Evolutionary conservation across 2,329 filamentous ascomycete genomes (phyloP).

Genomic region (Colletotrichum liriopes): DNA sequence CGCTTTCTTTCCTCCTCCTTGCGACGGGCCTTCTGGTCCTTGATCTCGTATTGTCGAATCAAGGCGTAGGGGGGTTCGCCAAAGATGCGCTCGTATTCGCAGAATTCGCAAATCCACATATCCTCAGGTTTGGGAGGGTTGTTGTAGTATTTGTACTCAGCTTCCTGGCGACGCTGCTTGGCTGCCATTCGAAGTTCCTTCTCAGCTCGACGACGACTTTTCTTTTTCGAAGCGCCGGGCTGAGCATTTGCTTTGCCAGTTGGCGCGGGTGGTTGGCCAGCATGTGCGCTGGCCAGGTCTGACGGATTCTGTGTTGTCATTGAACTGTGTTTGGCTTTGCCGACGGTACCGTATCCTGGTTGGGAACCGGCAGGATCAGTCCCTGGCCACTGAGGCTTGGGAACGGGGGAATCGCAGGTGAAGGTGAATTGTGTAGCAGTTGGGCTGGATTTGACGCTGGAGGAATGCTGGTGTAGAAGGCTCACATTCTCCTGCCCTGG

Average conservation of each 20-base stretch:
- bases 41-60: conserved; percentile 94
- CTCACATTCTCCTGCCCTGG: conserved; percentile 85
- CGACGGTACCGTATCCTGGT: conserved; percentile 51
- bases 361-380: conserved; percentile 52
- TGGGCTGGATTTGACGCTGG: conserved; percentile 72
- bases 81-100: conserved; percentile 97
- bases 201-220: conserved; percentile 76
- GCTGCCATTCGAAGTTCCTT: conserved; percentile 84
- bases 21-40: conserved; percentile 88
- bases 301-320: conserved; percentile 42
- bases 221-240: conserved; percentile 67
- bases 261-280: conserved; percentile 1
- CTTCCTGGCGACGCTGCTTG: conserved; percentile 81
- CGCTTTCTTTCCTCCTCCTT: conserved; percentile 89
- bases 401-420: conserved; percentile 91
- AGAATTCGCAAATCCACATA: conserved; percentile 97
- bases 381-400: conserved; percentile 83
- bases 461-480: conserved; percentile 78
- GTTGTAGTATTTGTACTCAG: conserved; percentile 82
- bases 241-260: conserved; percentile 58
- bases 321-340: conserved; percentile 46
- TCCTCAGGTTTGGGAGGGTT: conserved; percentile 80
- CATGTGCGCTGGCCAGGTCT: conserved; percentile 4
- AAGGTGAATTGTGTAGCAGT: conserved; percentile 95
- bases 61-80: conserved; percentile 87